These are phyloP conservation scores for Sporothrix euskadiensis DNA, from an alignment of 2,329 filamentous ascomycete species.

Conservation along the genomic window DNA sequence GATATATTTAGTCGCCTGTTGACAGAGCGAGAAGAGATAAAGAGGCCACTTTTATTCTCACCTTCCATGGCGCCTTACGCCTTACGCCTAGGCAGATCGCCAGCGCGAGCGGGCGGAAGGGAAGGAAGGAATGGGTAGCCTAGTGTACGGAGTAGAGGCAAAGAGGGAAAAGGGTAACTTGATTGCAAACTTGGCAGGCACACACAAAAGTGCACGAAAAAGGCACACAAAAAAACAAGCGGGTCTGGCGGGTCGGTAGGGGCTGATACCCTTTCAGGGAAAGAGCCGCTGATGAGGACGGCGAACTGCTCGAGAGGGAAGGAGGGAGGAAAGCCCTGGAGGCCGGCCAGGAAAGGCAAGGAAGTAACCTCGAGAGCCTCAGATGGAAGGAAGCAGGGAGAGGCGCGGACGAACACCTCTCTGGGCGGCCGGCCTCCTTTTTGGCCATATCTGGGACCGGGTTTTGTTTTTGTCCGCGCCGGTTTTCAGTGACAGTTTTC, in stretches of 20 bases:
- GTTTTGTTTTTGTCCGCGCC: neutral
- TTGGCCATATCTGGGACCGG: neutral
- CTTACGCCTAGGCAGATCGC: conserved; percentile 5
- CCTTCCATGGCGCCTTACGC: conserved; percentile 1
- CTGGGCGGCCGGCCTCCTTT: neutral
- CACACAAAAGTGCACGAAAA: no score
- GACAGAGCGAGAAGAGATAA: neutral
- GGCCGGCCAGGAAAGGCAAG: neutral
- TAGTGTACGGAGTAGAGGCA: neutral
- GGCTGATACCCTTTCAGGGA: conserved; percentile 17
- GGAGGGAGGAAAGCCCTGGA: neutral
- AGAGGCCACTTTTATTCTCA: neutral
- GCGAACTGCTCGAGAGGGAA: neutral
- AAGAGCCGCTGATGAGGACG: conserved; percentile 7
- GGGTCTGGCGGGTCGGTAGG: conserved; percentile 1
- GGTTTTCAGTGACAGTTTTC: no score
- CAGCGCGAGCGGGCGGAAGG: conserved; percentile 5
- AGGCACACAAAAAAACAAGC: neutral
- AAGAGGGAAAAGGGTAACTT: neutral
- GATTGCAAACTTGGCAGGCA: neutral
- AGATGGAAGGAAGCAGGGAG: neutral
- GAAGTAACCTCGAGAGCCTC: neutral
- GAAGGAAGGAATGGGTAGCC: neutral
- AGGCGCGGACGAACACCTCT: conserved; percentile 12
- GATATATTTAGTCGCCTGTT: conserved; percentile 2